Base-by-base conservation (phyloP, 2,329 filamentous ascomycete species). In the Fusarium decemcellulare region DNA sequence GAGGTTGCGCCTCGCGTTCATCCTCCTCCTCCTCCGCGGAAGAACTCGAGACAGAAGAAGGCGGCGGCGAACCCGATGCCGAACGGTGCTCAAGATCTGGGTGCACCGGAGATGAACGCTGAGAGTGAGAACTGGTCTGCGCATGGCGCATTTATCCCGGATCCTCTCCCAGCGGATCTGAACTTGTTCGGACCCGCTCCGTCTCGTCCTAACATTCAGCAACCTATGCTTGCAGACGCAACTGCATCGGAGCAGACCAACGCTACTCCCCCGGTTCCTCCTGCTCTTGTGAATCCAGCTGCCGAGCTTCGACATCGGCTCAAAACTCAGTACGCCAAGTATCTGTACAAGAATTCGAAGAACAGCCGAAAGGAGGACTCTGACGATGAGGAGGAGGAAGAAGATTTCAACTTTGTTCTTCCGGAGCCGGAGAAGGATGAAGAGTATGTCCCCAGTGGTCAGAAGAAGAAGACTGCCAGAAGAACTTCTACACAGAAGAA, bases 361-460 rank as follows among this genome's bases (percentile, higher is more conserved):
- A 6, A 16, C n/a, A 3, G 8, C 37, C 18, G 18, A 6, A 2
- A 43, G 23, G 11, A 42, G 30, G 5, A 8, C 36, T 4, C 12
- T 18, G 9, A 43, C 1, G 57, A 58, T 4, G 61, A 61, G 4
- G 64, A 46, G n/a, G 40, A 44, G 8, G 51, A 46, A 10, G 50
- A 54, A 44, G 40, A 36, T 5, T 18, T 61, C 34, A 46, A 61
- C 9, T 16, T 68, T 11, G 39, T 29, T 1, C 39, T 63, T 4
- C 62, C 59, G 5, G 67, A 71, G 27, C 52, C 71, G 0, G 71
- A 73, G 23, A 61, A 69, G 4, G 72, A 73, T 42, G 59, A 44
- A 1, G 56, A 65, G 8, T 73, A 73, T 18, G 47, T 48, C 5
- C 72, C 72, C 1, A 66, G 39, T 6, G 29, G 37, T 4, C 40